Percentiles rank a stretch among this genome's conserved stretches.
phyloP scores from a whole-genome alignment of 2,329 filamentous ascomycete species.

The Trichophyton simii region DNA sequence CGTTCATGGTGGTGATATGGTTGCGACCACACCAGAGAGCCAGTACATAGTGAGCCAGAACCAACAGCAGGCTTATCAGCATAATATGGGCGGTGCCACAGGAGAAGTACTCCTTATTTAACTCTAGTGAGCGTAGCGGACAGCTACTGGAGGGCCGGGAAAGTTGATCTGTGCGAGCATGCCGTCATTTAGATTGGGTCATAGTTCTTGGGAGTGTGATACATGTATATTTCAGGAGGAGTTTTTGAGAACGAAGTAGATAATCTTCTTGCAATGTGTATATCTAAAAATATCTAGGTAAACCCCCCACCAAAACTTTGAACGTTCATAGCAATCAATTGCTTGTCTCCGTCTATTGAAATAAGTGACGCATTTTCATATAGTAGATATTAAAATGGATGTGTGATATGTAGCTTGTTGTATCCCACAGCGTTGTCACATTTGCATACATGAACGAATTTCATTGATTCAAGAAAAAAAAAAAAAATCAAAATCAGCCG shows the following conservation, averaged over 20 bases:
- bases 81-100: slow-evolving; percentile 47
- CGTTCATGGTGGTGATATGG: slow-evolving; percentile 47
- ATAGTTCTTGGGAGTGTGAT: background rate
- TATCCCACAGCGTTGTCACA: background rate
- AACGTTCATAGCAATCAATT: background rate
- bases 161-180: background rate
- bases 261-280: slow-evolving; percentile 2
- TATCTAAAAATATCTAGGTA: background rate
- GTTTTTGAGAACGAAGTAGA: background rate
- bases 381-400: background rate
- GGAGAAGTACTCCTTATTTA: slow-evolving; percentile 50
- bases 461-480: background rate
- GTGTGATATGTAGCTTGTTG: background rate
- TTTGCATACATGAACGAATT: background rate
- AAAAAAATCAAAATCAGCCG: background rate
- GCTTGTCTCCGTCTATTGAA: background rate
- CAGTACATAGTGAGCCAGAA: slow-evolving; percentile 69
- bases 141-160: background rate
- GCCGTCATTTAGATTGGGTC: background rate
- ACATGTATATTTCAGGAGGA: background rate
- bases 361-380: background rate
- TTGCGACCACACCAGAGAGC: slow-evolving; percentile 38
- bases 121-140: background rate
- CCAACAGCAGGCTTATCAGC: slow-evolving; percentile 46
- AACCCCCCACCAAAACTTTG: too few species aligned